These are phyloP conservation scores for Atkinsonella texensis DNA, from an alignment of 2,329 filamentous ascomycete genomes.

Conservation along the genomic window DNA sequence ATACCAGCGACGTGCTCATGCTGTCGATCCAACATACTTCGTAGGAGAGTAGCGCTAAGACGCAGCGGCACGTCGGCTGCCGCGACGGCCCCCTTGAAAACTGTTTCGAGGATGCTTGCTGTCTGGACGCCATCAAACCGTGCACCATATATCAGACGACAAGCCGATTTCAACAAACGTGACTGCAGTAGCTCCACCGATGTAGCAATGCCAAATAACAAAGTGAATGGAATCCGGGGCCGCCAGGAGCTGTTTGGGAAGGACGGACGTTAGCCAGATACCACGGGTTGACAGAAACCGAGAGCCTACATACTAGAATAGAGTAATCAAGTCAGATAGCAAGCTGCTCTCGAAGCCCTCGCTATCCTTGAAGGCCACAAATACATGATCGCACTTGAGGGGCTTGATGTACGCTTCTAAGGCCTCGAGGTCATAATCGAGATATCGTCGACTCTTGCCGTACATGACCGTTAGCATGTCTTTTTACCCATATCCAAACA, in stretches of 20 bases:
- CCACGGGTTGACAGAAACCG: neutral
- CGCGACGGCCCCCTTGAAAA: slow-evolving; percentile 55
- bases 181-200: slow-evolving; percentile 71
- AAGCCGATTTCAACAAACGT: slow-evolving; percentile 55
- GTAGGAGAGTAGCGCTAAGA: slow-evolving; percentile 51
- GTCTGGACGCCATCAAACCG: slow-evolving; percentile 71
- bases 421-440: slow-evolving; percentile 70
- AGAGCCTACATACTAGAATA: slow-evolving; percentile 46
- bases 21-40: slow-evolving; percentile 57
- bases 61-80: slow-evolving; percentile 43
- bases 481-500: neutral
- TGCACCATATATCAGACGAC: slow-evolving; percentile 53
- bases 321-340: slow-evolving; percentile 57
- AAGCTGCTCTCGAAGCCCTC: slow-evolving; percentile 66
- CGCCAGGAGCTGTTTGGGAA: slow-evolving; percentile 43
- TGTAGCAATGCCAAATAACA: slow-evolving; percentile 71
- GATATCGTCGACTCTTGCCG: slow-evolving; percentile 46
- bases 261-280: neutral
- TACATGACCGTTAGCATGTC: neutral
- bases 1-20: slow-evolving; percentile 67
- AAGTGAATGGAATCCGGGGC: slow-evolving; percentile 62
- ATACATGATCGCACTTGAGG: slow-evolving; percentile 44
- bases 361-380: slow-evolving; percentile 68
- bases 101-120: slow-evolving; percentile 56
- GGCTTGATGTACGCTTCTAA: slow-evolving; percentile 47